Evolutionary conservation across 2,329 filamentous ascomycete species (phyloP), one percentile per base, ranked within the genome.

Genomic region (Apiospora koreana): DNA sequence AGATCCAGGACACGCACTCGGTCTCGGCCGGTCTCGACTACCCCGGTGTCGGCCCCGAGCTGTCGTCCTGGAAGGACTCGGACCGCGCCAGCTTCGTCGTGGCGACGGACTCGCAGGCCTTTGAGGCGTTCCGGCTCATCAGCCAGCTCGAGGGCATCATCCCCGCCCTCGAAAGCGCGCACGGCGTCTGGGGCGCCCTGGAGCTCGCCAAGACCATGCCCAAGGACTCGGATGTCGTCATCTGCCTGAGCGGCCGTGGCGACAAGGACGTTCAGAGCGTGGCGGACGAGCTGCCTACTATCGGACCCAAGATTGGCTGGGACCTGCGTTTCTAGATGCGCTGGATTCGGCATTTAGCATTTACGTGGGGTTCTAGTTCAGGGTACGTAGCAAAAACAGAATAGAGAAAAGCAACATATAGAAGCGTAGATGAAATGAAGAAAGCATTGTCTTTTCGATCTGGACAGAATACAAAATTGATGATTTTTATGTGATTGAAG

Each of bases 231-330:
- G 94, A 98, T 78, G 84, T 99, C 38, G 95, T 99, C 71, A 95
- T 99, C 73, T 98, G 95, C 83, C 81, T 99, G 46, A 97, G 93
- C 79, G 96, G 96, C 10, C 87, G 96, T 76, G 96, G 96, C 73
- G 96, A 99, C 83, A 99, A 99, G 89, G 96, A 99, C 79, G 96
- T 99, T 71, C 95, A 99, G 88, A 97, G 94, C 77, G 95, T 99
- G 68, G 96, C 96, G 0, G 96, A 99, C 79, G 94, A 97, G 83
- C 83, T 99, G 79, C 95, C 95, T 23, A 93, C 88, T 75, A 82
- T 99, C 72, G 95, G 96, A 0, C 96, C 96, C 9, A 86, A 92
- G 85, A 98, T 99, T 81, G 94, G 88, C 70, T 92, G 89, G 89
- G 89, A 92, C 75, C 79, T 92, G 76, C 85, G 89, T 43, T 92